Percentiles rank a stretch among this genome's conserved stretches.
Evolutionary conservation across 2,329 filamentous ascomycete species (phyloP).

Genomic region (Colletotrichum scovillei): DNA sequence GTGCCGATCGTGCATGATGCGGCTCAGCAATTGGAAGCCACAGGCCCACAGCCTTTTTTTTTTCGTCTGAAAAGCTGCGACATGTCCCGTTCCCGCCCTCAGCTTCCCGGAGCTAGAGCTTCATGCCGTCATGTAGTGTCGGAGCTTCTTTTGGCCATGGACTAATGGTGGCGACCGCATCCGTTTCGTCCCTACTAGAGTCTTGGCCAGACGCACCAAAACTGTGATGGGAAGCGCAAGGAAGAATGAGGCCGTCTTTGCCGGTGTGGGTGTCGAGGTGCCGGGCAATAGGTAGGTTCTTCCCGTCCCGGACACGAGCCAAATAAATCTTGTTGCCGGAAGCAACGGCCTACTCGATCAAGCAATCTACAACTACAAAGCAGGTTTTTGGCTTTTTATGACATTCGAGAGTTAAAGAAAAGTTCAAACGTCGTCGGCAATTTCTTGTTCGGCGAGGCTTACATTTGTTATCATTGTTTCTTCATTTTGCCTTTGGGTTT

Average conservation of each 20-base stretch:
- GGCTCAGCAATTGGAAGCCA: neutral
- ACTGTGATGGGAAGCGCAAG: neutral
- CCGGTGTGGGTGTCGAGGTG: neutral
- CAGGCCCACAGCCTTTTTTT: neutral
- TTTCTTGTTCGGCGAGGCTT: neutral
- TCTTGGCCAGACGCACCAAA: neutral
- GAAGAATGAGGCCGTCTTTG: constrained; percentile 4
- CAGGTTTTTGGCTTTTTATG: neutral
- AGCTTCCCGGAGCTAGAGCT: neutral
- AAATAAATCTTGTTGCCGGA: constrained; percentile 6
- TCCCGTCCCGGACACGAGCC: neutral
- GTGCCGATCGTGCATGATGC: constrained; percentile 23
- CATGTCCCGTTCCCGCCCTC: constrained; percentile 21
- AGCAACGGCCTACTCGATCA: constrained; percentile 2
- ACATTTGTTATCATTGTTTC: neutral
- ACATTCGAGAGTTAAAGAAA: neutral
- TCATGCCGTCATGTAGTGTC: constrained; percentile 14
- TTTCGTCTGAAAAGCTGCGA: constrained; percentile 30
- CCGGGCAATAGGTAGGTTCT: neutral
- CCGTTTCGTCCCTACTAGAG: constrained; percentile 22
- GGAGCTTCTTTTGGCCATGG: neutral
- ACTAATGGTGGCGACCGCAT: constrained; percentile 2
- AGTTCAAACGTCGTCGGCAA: neutral
- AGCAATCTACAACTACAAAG: neutral
- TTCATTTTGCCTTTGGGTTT: neutral